Conservation (phyloP, 805 yeast species). For the Yamadazyma olivae region DNA sequence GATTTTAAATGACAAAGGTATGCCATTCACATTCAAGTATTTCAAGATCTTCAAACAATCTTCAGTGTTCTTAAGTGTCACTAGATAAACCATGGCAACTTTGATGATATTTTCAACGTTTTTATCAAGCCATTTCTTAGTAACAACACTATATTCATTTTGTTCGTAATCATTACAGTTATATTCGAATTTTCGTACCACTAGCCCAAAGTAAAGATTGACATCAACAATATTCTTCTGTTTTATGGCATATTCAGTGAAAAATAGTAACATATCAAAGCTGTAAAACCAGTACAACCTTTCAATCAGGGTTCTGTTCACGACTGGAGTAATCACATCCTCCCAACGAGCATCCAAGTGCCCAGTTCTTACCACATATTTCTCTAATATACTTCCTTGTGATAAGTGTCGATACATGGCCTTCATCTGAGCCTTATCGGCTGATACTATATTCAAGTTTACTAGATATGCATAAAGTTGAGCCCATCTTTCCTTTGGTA, state of each 20-base stretch:
- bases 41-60: constrained; percentile 28
- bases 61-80: constrained; percentile 36
- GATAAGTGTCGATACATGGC: constrained; percentile 20
- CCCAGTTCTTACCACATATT: constrained; percentile 35
- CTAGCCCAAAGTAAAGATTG: constrained; percentile 31
- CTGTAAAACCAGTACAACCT: constrained; percentile 32
- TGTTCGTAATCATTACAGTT: constrained; percentile 15
- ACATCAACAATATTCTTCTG: constrained; percentile 28
- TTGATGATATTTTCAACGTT: constrained; percentile 27
- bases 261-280: constrained; percentile 21
- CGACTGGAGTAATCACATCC: constrained; percentile 19
- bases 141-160: constrained; percentile 6
- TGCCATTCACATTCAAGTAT: constrained; percentile 26
- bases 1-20: constrained; percentile 22
- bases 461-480: constrained; percentile 29
- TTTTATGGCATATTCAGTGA: constrained; percentile 20
- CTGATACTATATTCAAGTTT: constrained; percentile 29
- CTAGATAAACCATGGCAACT: constrained; percentile 28
- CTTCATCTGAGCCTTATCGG: constrained; percentile 12
- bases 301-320: constrained; percentile 15
- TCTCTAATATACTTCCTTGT: constrained; percentile 28
- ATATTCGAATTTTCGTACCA: constrained; percentile 35
- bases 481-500: constrained; percentile 15
- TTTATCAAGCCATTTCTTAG: constrained; percentile 11
- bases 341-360: constrained; percentile 36